phyloP scores from a whole-genome alignment of 164 flowering plant species.

The Stephania cephalantha region DNA sequence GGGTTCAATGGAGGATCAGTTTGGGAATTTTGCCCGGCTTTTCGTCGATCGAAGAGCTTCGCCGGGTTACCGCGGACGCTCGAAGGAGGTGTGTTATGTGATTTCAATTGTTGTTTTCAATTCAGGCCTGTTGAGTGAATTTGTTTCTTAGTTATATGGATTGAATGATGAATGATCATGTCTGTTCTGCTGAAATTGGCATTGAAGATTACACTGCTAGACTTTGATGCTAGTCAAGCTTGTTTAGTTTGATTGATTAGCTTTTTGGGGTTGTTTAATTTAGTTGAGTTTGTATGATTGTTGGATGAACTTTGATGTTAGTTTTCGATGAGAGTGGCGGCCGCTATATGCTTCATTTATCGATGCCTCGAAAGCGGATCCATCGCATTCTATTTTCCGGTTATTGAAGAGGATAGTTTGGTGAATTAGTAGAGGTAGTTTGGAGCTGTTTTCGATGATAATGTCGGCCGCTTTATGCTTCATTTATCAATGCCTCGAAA shows the following conservation, averaged over 20 bases:
- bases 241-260: neutral
- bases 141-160: neutral
- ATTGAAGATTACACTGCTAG: neutral
- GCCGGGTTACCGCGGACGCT: constrained; percentile 81
- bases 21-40: constrained; percentile 72
- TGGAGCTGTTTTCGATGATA: neutral
- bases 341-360: neutral
- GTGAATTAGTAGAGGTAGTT: neutral
- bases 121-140: neutral
- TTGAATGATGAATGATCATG: neutral
- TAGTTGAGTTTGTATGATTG: neutral
- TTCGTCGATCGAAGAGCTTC: constrained; percentile 66
- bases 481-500: neutral
- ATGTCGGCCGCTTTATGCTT: neutral
- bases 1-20: constrained; percentile 86
- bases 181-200: neutral
- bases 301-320: neutral
- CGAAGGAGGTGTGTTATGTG: constrained; percentile 52
- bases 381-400: neutral
- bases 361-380: neutral
- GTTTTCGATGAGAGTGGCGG: neutral
- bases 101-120: neutral
- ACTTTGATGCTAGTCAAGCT: neutral
- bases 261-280: too few relatives aligned
- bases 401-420: neutral